phyloP scores from a whole-genome alignment of 345 rosid species.

The Lumnitzera littorea region DNA sequence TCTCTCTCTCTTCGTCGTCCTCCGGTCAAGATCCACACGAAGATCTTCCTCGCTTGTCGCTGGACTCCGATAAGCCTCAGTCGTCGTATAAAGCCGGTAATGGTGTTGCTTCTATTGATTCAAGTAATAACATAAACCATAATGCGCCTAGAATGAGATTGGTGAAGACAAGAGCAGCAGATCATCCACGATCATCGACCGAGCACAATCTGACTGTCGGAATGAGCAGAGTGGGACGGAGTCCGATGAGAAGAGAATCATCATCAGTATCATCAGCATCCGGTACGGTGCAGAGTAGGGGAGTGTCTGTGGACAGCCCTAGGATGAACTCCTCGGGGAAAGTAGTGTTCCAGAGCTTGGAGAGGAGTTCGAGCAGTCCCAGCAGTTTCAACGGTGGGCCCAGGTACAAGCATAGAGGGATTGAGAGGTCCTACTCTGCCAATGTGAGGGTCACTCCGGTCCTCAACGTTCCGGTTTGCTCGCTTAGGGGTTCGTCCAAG shows the following conservation, averaged over 20 bases:
- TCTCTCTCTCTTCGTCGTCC: slow-evolving; percentile 85
- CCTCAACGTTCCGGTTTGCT: slow-evolving; percentile 65
- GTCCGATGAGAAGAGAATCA: slow-evolving; percentile 42
- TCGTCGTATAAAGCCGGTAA: slow-evolving; percentile 1
- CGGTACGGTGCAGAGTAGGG: slow-evolving; percentile 34
- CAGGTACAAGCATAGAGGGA: slow-evolving; percentile 61
- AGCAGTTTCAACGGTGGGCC: slow-evolving; percentile 92
- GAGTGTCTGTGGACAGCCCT: slow-evolving; percentile 81
- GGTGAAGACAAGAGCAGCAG: slow-evolving; percentile 47
- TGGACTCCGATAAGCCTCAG: slow-evolving; percentile 69
- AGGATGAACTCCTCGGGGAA: slow-evolving; percentile 93
- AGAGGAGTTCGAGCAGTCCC: slow-evolving; percentile 96
- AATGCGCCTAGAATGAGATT: slow-evolving; percentile 60
- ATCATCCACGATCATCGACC: slow-evolving; percentile 7
- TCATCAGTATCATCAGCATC: slow-evolving; percentile 25
- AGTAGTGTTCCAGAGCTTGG: slow-evolving; percentile 81
- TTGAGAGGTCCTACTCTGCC: slow-evolving; percentile 91
- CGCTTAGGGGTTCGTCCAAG: slow-evolving; percentile 50
- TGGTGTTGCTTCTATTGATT: slow-evolving; percentile 42
- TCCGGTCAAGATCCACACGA: slow-evolving; percentile 76
- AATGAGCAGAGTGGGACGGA: slow-evolving; percentile 35
- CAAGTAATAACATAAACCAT: slow-evolving; percentile 30
- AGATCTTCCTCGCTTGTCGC: slow-evolving; percentile 67
- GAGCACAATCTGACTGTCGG: slow-evolving; percentile 13
- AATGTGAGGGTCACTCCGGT: slow-evolving; percentile 64